Base-by-base conservation (phyloP, 768 basidiomycete species). In the Chalciporus pseudorubinellus region DNA sequence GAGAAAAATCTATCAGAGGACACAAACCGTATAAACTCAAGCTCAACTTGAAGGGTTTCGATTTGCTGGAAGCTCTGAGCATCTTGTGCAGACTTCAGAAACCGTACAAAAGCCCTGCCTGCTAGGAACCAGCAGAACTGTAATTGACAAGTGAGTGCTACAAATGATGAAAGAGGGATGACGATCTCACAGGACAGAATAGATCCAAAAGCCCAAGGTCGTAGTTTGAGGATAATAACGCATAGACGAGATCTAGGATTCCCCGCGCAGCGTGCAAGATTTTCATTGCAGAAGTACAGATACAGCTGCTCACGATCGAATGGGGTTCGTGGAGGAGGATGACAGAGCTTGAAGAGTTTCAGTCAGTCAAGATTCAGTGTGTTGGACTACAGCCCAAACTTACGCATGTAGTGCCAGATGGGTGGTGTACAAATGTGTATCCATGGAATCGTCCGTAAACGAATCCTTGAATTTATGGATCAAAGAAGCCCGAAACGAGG, bases 241-340 rank as follows among this genome's bases (percentile, higher is more conserved):
- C 74, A 60, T 87, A 85, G 33, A 88, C 77, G 14, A 87, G 70
- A 56, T 89, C 83, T 39, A 89, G 70, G 36, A 87, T 81, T 1
- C 78, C 75, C 43, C 88, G 78, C 3, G 87, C 80, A 21, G 87
- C 81, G 1, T 77, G 78, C 8, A 89, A 70, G 26, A 89, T 83
- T 60, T 81, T 85, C 57, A 82, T 74, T 13, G 87, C 83, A 38
- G 86, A 89, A 38, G 82, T 74, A 58, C 87, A 90, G 31, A 80
- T 79, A 16, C 75, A 74, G 41, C 68, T 71, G 21, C 74, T 72
- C 42, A 85, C 73, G 52, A 81, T 78, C 16, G 87, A 86, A 60
- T 89, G 87, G 3, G 87, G 85, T 56, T 91, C 89, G 58, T 90
- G 89, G 38, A 91, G 69, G 18, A 89, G 72, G 46, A 91, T 84